These are phyloP conservation scores for Kwoniella bestiolae DNA, from an alignment of 768 basidiomycete species.

Conservation along the genomic window DNA sequence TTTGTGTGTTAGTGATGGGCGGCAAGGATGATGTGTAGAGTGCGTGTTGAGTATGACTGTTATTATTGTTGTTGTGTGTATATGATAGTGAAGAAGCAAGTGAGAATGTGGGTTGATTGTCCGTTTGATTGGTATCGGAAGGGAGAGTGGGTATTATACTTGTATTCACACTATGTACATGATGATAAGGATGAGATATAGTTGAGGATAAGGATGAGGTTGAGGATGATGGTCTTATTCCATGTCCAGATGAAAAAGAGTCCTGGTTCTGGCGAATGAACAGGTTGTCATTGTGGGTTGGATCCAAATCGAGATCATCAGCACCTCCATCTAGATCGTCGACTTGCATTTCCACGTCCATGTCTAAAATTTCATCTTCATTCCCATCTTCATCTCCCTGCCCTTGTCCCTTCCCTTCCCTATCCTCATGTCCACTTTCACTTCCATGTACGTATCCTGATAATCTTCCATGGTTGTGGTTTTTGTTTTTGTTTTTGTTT, in stretches of 20 bases:
- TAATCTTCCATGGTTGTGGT: not conserved
- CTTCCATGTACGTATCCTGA: not conserved
- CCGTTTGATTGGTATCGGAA: not conserved
- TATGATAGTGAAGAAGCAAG: slow-evolving; percentile 19
- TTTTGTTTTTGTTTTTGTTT: slow-evolving; percentile 1
- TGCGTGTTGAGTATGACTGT: not conserved
- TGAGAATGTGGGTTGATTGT: slow-evolving; percentile 3
- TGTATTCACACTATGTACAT: not conserved
- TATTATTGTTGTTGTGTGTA: not conserved
- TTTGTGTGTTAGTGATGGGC: not conserved
- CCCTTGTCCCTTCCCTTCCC: not conserved
- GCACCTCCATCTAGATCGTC: not conserved
- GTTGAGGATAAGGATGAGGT: too few relatives aligned
- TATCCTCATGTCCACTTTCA: not conserved
- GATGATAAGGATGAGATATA: too few relatives aligned
- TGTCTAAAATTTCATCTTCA: not conserved
- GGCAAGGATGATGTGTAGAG: not conserved
- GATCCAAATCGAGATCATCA: not conserved
- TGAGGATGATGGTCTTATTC: not conserved
- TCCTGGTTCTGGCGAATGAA: not conserved
- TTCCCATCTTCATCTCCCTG: not conserved
- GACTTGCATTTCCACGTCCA: too few relatives aligned
- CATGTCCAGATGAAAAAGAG: not conserved
- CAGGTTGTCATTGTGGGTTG: not conserved
- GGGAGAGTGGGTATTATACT: not conserved